Base-by-base conservation (phyloP, 148 eudicot genomes). In the Drosera capensis region DNA sequence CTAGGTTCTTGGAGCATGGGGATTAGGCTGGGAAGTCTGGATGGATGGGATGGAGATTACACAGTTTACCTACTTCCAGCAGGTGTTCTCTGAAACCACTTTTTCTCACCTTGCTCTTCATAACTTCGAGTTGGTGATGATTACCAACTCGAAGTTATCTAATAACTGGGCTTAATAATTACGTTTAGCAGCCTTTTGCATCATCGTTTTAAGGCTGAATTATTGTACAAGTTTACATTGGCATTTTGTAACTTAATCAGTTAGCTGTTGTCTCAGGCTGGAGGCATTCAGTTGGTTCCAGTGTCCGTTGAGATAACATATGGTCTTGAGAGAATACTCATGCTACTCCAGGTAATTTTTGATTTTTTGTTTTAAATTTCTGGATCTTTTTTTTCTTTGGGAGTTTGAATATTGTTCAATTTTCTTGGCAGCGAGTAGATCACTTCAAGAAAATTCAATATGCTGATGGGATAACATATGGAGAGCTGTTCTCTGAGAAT, bases 11-110 rank as follows among this genome's bases (percentile, higher is more conserved):
- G 99, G 99, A 64, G 99, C 99, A 31, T 92, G 99, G 99, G 99
- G 99, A 60, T 77, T 92, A 71, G 99, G 99, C 60, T 92, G 99
- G 99, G 99, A 92, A 72, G 74, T 92, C 46, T 92, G 99, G 99
- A 85, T 92, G 99, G 99, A 92, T 66, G 99, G 99, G 34, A 92
- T 92, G 99, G 99, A 92, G 71, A 70, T 92, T 57, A 92, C 99
- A 19, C 99, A 92, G 48, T 92, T 92, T 60, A 92, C 99, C 25
- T 92, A 92, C 82, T 85, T 92, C 68, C 99, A 92, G 68, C 99
- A 85, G 99, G 99, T 92, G 38, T 31, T 46, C 30, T 44, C 19
- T 45, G 38, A 46, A 15, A 51, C 3, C 57, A 51, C 16, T 34
- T 22, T 45, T 28, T 25, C 40, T 18, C 15, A 25, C 40, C 26